Evolutionary conservation across 208 protist genomes (phyloP), one percentile per base, ranked within the genome.

Genomic region (Trypanosoma cruzi): DNA sequence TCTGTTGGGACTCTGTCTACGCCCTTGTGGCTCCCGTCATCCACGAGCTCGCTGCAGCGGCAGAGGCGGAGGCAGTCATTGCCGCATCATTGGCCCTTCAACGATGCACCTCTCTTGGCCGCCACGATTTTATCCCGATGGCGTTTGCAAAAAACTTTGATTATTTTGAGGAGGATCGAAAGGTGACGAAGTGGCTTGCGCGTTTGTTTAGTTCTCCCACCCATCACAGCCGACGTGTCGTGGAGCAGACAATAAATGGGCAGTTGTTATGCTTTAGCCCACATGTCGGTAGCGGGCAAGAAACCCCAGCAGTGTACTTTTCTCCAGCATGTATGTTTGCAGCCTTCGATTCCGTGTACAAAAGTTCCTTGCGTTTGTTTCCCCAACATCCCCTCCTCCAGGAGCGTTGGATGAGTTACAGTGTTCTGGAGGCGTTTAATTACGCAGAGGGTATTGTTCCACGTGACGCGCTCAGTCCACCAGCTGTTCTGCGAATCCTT

Each of bases 1-100:
- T 77, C 54, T 84, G 82, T 67, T 91, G 85, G 85, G 70, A 82
- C 49, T 50, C 78, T 5, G 72, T 77, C 18, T 88, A 75, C 56
- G 16, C 67, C 8, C 68, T 73, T 29, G 80, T 91, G 46, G 79
- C 77, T 0, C 72, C 82, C 4, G 60, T 88, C 31, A 54, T 91
- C 40, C 60, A 81, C 22, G 70, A 81, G 31, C 74, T 81, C 64
- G 85, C 82, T 11, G 70, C 62, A 14, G 66, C 77, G 0, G 75
- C 80, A 16, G 79, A 77, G 34, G 26, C 63, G 58, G 68, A 63
- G 0, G 31, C 53, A 6, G 48, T 48, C 6, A 61, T 48, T 10
- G 61, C 44, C 24, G 46, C 55, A 40, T 22, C 56, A 20, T 26
- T 77, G 34, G 64, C 66, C 20, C 31, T 70, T 49, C 31, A 55